These are phyloP conservation scores for Sanghuangporus weigelae DNA, from an alignment of 1,284 basidiomycete genomes.

Conservation along the genomic window DNA sequence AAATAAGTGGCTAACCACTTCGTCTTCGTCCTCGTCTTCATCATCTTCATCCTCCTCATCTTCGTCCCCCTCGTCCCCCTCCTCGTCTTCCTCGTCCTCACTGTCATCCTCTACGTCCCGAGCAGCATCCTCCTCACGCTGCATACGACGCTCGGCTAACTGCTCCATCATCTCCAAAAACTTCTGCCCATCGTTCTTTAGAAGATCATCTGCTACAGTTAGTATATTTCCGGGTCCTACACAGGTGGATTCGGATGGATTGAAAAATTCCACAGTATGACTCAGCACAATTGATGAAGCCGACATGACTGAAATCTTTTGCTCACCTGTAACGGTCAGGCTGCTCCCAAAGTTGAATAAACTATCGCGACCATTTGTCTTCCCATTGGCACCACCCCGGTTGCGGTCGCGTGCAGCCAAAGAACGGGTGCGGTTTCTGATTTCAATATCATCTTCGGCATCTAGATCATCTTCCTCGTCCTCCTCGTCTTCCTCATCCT, in stretches of 20 bases:
- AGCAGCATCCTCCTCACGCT: conserved; percentile 88
- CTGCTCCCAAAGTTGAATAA: conserved; percentile 76
- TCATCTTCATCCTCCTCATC: conserved; percentile 35
- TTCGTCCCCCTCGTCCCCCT: conserved; percentile 42
- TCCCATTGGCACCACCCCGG: conserved; percentile 31
- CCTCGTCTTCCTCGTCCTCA: conserved; percentile 47
- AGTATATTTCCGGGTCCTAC: conserved; percentile 82
- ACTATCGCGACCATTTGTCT: conserved; percentile 48
- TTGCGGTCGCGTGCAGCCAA: conserved; percentile 30
- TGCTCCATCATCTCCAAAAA: conserved; percentile 99
- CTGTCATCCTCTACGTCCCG: conserved; percentile 60
- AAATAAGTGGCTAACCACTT: conserved; percentile 22
- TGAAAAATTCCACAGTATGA: conserved; percentile 7
- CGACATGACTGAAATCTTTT: background rate
- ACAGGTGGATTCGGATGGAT: conserved; percentile 18
- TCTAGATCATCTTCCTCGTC: conserved; percentile 63
- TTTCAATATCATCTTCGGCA: conserved; percentile 54
- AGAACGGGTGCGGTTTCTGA: conserved; percentile 32
- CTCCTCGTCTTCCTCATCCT: conserved; percentile 59
- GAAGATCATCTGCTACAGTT: conserved; percentile 97
- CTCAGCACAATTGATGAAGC: conserved; percentile 10
- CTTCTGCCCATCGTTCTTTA: conserved; percentile 98
- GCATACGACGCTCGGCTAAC: conserved; percentile 90
- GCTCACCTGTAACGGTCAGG: conserved; percentile 79
- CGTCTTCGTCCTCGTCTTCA: conserved; percentile 44